Evolutionary conservation across 2,329 filamentous ascomycete genomes (phyloP).

Genomic region (Botrytis fragariae): DNA sequence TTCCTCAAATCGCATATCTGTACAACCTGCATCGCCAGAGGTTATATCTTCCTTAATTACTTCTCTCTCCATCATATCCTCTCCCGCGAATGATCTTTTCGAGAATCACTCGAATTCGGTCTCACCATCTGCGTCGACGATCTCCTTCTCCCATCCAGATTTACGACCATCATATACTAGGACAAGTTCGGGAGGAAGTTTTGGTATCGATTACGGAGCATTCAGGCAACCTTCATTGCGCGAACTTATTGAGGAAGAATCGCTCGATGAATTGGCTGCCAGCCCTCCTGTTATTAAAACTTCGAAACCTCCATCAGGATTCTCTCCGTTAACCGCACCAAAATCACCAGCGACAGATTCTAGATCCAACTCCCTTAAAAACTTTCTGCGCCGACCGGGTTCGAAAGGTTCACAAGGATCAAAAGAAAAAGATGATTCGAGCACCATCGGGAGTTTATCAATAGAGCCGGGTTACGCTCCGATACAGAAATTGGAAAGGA

Average conservation of each 20-base stretch:
- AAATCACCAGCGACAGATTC: constrained; percentile 46
- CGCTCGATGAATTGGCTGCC: constrained; percentile 60
- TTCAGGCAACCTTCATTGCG: constrained; percentile 54
- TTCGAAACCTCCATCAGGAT: constrained; percentile 74
- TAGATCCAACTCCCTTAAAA: constrained; percentile 50
- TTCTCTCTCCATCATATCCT: constrained; percentile 65
- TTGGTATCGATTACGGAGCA: constrained; percentile 72
- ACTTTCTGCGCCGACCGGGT: constrained; percentile 60
- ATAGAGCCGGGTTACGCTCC: constrained; percentile 55
- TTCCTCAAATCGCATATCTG: constrained; percentile 35
- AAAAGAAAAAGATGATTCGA: constrained; percentile 52
- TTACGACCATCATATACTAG: constrained; percentile 21
- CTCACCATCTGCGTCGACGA: constrained; percentile 41
- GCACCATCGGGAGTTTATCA: constrained; percentile 63
- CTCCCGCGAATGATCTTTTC: constrained; percentile 67
- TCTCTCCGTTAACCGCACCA: constrained; percentile 66
- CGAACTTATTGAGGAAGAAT: constrained; percentile 48
- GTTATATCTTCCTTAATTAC: constrained; percentile 70
- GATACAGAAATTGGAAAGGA: constrained; percentile 50
- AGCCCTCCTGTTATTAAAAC: constrained; percentile 74
- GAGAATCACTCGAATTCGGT: constrained; percentile 46
- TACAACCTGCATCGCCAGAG: constrained; percentile 52
- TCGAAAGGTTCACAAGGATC: constrained; percentile 57
- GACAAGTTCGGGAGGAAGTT: constrained; percentile 43
- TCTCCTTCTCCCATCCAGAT: constrained; percentile 27